Conservation (phyloP, 2,329 filamentous ascomycete genomes). For the Rhytidhysteron rufulum region DNA sequence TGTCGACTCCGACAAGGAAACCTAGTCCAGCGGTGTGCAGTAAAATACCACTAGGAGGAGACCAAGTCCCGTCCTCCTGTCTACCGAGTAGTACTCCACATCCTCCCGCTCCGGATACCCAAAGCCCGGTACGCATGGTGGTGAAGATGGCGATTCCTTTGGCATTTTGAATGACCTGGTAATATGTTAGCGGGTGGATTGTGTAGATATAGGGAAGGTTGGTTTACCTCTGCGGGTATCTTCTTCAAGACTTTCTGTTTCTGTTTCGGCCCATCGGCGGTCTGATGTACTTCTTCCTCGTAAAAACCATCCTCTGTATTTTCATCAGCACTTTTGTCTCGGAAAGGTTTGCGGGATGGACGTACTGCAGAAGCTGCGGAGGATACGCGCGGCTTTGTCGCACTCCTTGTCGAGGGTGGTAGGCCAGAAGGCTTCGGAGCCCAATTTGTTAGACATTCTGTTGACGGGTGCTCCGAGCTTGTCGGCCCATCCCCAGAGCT, state of each 20-base stretch:
- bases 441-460: conserved; percentile 74
- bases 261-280: conserved; percentile 50
- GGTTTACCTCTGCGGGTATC: conserved; percentile 63
- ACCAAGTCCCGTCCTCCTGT: conserved; percentile 84
- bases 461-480: conserved; percentile 76
- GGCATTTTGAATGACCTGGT: conserved; percentile 75
- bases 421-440: conserved; percentile 80
- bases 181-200: not conserved
- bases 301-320: conserved; percentile 64
- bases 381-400: conserved; percentile 84
- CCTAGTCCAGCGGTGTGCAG: conserved; percentile 85
- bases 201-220: not conserved
- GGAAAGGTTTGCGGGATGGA: conserved; percentile 24
- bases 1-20: conserved; percentile 87
- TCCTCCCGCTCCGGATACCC: conserved; percentile 86
- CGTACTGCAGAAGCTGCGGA: conserved; percentile 86
- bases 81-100: conserved; percentile 82
- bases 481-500: conserved; percentile 64
- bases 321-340: conserved; percentile 13
- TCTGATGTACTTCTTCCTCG: conserved; percentile 49
- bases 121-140: conserved; percentile 88
- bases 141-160: conserved; percentile 92
- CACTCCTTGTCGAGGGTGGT: conserved; percentile 82
- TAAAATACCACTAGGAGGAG: conserved; percentile 84
- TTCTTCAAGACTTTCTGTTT: conserved; percentile 70